Percentiles rank a stretch among this genome's conserved stretches.
Evolutionary conservation across 352 stramenopile species (phyloP).

Genomic region (Phytopythium cucurbitacearum): DNA sequence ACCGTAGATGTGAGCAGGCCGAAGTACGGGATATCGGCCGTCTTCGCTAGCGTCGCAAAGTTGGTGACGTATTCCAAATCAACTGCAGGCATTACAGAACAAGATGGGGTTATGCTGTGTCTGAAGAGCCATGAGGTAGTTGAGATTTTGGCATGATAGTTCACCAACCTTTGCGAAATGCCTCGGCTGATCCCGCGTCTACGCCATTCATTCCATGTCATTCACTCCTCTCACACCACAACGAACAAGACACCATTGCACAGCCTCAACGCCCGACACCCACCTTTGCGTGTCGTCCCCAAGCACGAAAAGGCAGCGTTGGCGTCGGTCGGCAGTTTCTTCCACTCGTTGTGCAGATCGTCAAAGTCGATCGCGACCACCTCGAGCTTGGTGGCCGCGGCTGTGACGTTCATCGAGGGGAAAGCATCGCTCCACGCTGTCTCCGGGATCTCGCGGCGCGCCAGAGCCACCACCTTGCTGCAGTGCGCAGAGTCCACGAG

Average conservation of each 20-base stretch:
- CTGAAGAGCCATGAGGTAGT: neutral
- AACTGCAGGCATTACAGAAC: constrained; percentile 22
- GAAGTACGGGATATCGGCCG: constrained; percentile 45
- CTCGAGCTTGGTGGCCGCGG: constrained; percentile 45
- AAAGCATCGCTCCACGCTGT: constrained; percentile 36
- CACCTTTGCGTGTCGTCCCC: constrained; percentile 64
- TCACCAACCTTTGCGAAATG: constrained; percentile 47
- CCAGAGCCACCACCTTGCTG: constrained; percentile 53
- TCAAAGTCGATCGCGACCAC: constrained; percentile 54
- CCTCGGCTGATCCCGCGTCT: constrained; percentile 50
- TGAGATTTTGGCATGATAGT: too few relatives aligned
- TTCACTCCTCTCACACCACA: too few relatives aligned
- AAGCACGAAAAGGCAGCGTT: constrained; percentile 63
- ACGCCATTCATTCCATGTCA: neutral
- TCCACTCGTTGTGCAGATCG: constrained; percentile 27
- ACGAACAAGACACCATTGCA: neutral
- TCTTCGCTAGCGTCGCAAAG: constrained; percentile 41
- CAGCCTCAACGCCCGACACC: neutral
- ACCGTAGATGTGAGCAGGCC: constrained; percentile 53
- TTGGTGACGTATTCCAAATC: constrained; percentile 61
- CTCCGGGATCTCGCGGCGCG: constrained; percentile 49
- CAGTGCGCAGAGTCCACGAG: constrained; percentile 51
- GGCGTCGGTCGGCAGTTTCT: constrained; percentile 23
- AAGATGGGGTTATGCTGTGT: neutral
- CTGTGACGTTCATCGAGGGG: constrained; percentile 30